Evolutionary conservation across 1,284 basidiomycete genomes (phyloP).

Genomic region (Rhodotorula sp.): DNA sequence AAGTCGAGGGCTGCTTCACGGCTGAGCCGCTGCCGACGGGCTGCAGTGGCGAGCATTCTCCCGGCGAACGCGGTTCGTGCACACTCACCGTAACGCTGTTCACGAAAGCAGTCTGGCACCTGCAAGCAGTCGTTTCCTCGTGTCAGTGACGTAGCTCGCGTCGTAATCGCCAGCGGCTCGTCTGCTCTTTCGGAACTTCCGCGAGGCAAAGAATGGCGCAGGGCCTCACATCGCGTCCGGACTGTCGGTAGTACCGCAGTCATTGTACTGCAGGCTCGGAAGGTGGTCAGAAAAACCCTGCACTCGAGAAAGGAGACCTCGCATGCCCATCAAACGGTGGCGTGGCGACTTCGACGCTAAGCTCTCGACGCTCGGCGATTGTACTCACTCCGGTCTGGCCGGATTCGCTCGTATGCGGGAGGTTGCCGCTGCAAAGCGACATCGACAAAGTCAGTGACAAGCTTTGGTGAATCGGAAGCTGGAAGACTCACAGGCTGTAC

Average conservation of each 20-base stretch:
- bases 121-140: not conserved
- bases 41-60: too few relatives aligned
- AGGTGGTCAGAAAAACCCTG: not conserved
- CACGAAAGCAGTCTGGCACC: conserved; percentile 30
- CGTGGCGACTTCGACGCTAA: not conserved
- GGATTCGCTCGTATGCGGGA: conserved; percentile 11
- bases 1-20: too few relatives aligned
- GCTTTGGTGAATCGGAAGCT: too few relatives aligned
- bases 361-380: not conserved
- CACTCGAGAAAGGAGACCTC: not conserved
- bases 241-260: conserved; percentile 23
- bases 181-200: not conserved
- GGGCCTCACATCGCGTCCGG: conserved; percentile 22
- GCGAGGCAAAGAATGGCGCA: too few relatives aligned
- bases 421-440: conserved; percentile 7
- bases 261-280: conserved; percentile 10
- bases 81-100: conserved; percentile 26
- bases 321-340: too few relatives aligned
- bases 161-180: not conserved
- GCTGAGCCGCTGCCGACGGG: too few relatives aligned
- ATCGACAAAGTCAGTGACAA: not conserved
- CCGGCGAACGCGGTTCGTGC: too few relatives aligned
- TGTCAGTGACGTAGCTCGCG: not conserved
- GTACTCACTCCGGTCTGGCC: conserved; percentile 20
- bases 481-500: conserved; percentile 10